A percentile compares a stretch with the other conserved stretches of the same genome.
Conservation (phyloP, 75 land plant genomes). For the Selaginella moellendorffii region DNA sequence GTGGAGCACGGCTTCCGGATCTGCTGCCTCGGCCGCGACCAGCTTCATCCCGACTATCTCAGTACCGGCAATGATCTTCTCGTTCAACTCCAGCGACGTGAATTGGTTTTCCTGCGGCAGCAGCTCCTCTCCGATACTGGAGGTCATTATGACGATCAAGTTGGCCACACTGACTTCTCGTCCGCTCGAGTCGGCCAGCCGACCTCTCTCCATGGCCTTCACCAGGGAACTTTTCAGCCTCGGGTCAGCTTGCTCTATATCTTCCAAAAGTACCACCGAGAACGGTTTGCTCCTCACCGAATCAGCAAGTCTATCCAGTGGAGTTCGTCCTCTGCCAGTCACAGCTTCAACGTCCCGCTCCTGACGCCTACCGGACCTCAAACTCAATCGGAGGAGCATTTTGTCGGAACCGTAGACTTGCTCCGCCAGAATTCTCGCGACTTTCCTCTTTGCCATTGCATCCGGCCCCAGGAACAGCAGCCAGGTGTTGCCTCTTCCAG, state of each 20-base stretch:
- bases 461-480: slow-evolving; percentile 72
- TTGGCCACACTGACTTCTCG: slow-evolving; percentile 59
- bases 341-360: slow-evolving; percentile 5
- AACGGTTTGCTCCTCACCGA: slow-evolving; percentile 56
- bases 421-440: slow-evolving; percentile 63
- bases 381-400: slow-evolving; percentile 29
- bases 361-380: slow-evolving; percentile 32
- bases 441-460: slow-evolving; percentile 46
- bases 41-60: slow-evolving; percentile 7
- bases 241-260: slow-evolving; percentile 58
- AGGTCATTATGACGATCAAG: slow-evolving; percentile 54
- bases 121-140: slow-evolving; percentile 17
- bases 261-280: slow-evolving; percentile 58
- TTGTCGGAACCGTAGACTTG: slow-evolving; percentile 33
- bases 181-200: slow-evolving; percentile 63
- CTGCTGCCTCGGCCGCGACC: slow-evolving; percentile 22
- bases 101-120: not conserved
- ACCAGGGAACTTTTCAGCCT: slow-evolving; percentile 31
- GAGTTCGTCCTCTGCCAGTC: slow-evolving; percentile 44
- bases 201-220: slow-evolving; percentile 63
- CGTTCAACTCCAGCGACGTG: slow-evolving; percentile 17
- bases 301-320: slow-evolving; percentile 51
- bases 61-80: slow-evolving; percentile 12
- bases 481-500: slow-evolving; percentile 70
- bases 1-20: not conserved